phyloP scores from a whole-genome alignment of 2,329 filamentous ascomycete species.

The Beauveria sp. region DNA sequence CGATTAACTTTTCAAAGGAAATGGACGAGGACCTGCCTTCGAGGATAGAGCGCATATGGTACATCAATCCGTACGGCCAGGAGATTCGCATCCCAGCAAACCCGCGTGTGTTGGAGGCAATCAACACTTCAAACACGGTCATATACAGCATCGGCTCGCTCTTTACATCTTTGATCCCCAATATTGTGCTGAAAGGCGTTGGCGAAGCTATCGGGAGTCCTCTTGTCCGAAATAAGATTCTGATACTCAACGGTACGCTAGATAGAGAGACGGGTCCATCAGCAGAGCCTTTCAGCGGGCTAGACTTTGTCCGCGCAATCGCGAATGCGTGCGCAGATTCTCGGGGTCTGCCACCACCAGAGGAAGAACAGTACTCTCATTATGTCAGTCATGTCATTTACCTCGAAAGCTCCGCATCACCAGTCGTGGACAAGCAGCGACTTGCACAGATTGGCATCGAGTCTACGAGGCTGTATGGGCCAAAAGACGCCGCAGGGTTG shows the following conservation, averaged over 20 bases:
- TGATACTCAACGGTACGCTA: conserved; percentile 75
- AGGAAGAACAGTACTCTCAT: conserved; percentile 42
- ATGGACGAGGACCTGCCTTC: conserved; percentile 67
- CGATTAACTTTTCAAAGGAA: conserved; percentile 74
- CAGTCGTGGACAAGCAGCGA: conserved; percentile 58
- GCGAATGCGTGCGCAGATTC: conserved; percentile 66
- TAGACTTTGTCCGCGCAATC: conserved; percentile 78
- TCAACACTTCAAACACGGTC: conserved; percentile 58
- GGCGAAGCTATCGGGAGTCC: conserved; percentile 48
- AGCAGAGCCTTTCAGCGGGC: conserved; percentile 56
- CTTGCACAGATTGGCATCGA: conserved; percentile 65
- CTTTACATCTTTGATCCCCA: conserved; percentile 83
- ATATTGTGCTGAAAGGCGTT: conserved; percentile 66
- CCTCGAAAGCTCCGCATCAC: conserved; percentile 62
- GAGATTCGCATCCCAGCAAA: conserved; percentile 84
- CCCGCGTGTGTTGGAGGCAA: conserved; percentile 64
- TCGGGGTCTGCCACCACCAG: conserved; percentile 36
- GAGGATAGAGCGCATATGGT: conserved; percentile 80
- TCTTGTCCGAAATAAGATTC: conserved; percentile 57
- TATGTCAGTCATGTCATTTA: conserved; percentile 85
- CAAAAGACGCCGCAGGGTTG: conserved; percentile 35
- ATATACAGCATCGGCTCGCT: conserved; percentile 92
- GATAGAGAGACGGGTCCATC: conserved; percentile 82
- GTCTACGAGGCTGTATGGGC: conserved; percentile 68
- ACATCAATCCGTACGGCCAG: conserved; percentile 98